A percentile compares a stretch with the other conserved stretches of the same genome.
Evolutionary conservation across 176 grass and related monocot genomes (phyloP).

Genomic region (Avena atlantica): DNA sequence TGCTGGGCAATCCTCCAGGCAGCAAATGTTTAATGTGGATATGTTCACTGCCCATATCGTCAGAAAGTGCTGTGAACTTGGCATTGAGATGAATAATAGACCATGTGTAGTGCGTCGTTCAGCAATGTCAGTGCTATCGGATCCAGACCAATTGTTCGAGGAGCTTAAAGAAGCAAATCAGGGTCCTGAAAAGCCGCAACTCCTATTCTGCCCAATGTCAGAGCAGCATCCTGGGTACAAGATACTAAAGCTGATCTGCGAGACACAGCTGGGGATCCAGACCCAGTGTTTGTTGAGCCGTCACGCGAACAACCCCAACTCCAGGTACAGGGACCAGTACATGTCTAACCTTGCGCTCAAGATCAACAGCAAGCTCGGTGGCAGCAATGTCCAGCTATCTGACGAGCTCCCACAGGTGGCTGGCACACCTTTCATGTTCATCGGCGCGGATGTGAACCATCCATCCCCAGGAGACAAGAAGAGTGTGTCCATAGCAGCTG

Average conservation of each 20-base stretch:
- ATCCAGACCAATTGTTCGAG: not conserved
- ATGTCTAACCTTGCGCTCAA: slow-evolving; percentile 62
- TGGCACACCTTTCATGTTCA: slow-evolving; percentile 58
- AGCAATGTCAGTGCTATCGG: slow-evolving; percentile 36
- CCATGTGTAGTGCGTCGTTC: not conserved
- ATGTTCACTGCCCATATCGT: slow-evolving; percentile 37
- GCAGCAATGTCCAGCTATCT: slow-evolving; percentile 57
- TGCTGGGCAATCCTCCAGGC: not conserved
- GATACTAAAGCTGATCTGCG: slow-evolving; percentile 60
- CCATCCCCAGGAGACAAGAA: slow-evolving; percentile 46
- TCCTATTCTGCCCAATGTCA: slow-evolving; percentile 65
- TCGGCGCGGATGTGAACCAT: slow-evolving; percentile 71
- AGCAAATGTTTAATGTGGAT: not conserved
- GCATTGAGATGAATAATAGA: slow-evolving; percentile 12
- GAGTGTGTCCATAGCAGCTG: slow-evolving; percentile 63
- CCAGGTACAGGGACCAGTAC: slow-evolving; percentile 48
- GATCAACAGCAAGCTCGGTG: slow-evolving; percentile 71
- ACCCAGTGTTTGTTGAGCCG: slow-evolving; percentile 55
- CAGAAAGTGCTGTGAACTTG: slow-evolving; percentile 41
- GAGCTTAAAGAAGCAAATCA: slow-evolving; percentile 47
- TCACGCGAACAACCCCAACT: slow-evolving; percentile 18
- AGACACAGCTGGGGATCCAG: slow-evolving; percentile 64
- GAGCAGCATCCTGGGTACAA: slow-evolving; percentile 60
- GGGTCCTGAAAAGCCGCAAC: slow-evolving; percentile 23
- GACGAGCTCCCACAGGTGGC: slow-evolving; percentile 45